Conservation (phyloP, 148 eudicot species). For the Salicornia ramosissima region DNA sequence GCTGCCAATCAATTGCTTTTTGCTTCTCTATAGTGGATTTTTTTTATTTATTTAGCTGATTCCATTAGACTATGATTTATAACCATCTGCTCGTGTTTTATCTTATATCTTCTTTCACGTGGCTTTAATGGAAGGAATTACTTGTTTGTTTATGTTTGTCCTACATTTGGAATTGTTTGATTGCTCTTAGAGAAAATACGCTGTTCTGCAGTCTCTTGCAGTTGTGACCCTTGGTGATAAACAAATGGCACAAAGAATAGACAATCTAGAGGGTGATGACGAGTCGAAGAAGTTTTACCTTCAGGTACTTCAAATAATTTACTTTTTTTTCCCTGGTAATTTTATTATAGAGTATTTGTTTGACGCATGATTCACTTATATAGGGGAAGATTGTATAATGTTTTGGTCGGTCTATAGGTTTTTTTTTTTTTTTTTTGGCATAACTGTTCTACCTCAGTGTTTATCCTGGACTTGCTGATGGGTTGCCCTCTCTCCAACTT, state of each 20-base stretch:
- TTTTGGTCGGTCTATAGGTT: no score
- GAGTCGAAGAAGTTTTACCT: conserved; percentile 92
- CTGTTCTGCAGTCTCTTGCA: conserved; percentile 63
- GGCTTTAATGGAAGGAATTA: not conserved
- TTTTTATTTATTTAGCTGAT: no score
- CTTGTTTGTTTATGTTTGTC: not conserved
- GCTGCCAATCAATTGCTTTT: no score
- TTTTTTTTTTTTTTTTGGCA: no score
- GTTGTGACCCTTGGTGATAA: conserved; percentile 97
- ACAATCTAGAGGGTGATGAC: conserved; percentile 79
- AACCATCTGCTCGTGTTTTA: no score
- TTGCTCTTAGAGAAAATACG: conserved; percentile 3
- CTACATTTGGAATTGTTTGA: not conserved
- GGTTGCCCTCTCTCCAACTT: no score
- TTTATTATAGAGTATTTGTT: not conserved
- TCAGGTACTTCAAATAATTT: conserved; percentile 55
- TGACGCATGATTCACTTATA: not conserved
- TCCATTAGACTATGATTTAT: no score
- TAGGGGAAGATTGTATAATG: not conserved
- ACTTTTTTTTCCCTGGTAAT: not conserved
- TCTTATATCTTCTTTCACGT: not conserved
- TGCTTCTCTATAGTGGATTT: no score
- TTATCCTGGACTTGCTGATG: no score
- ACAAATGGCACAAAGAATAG: conserved; percentile 95
- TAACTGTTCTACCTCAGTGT: no score